Evolutionary conservation across 1,284 basidiomycete genomes (phyloP).

Genomic region (Ganoderma lingzhi): DNA sequence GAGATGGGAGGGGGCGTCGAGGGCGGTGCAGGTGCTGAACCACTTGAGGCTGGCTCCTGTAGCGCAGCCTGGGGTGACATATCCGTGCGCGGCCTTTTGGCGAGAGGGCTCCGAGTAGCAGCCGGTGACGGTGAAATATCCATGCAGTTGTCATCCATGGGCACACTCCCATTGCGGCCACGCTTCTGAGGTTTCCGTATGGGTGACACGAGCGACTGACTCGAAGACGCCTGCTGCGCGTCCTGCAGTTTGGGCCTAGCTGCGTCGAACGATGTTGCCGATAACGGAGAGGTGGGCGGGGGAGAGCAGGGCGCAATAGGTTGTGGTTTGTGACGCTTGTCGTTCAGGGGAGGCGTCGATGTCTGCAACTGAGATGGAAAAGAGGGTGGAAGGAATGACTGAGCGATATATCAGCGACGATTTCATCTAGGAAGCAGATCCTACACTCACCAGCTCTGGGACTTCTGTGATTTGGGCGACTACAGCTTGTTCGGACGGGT

Average conservation of each 20-base stretch:
- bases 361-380: constrained; percentile 49
- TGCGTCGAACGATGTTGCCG: constrained; percentile 30
- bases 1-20: constrained; percentile 37
- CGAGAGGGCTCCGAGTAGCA: constrained; percentile 19
- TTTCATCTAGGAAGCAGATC: constrained; percentile 40
- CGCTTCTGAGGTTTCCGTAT: constrained; percentile 32
- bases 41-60: constrained; percentile 33
- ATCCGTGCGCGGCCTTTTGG: constrained; percentile 36
- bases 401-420: constrained; percentile 19
- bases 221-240: constrained; percentile 31
- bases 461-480: constrained; percentile 32
- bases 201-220: constrained; percentile 25
- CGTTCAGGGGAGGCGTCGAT: constrained; percentile 44
- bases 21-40: constrained; percentile 34
- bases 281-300: constrained; percentile 37
- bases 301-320: constrained; percentile 39
- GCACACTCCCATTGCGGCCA: constrained; percentile 27
- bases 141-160: constrained; percentile 24
- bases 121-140: constrained; percentile 22
- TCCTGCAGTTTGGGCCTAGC: constrained; percentile 25
- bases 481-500: not conserved
- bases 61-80: constrained; percentile 8
- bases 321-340: constrained; percentile 39
- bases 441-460: constrained; percentile 39
- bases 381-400: constrained; percentile 47